phyloP scores from a whole-genome alignment of 768 basidiomycete species.

The Lyophyllum decastes region DNA sequence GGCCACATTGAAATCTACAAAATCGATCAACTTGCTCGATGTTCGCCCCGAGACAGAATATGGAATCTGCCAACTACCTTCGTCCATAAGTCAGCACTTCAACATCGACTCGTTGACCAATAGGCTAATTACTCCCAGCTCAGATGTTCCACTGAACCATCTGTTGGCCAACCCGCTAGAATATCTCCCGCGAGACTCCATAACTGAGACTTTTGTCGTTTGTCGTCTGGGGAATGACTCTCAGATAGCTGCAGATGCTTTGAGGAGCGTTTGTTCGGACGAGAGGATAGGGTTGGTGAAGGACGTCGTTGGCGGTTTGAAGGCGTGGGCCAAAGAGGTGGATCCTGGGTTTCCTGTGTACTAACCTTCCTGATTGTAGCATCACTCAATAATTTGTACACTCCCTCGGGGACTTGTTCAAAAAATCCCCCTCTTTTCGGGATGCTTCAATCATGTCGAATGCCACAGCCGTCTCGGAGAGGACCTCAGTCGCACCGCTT shows the following conservation, averaged over 20 bases:
- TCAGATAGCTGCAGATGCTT: slow-evolving; percentile 76
- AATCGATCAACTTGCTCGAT: slow-evolving; percentile 59
- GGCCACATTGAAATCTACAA: slow-evolving; percentile 29
- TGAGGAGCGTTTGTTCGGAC: slow-evolving; percentile 38
- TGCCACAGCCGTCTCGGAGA: no score
- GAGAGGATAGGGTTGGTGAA: slow-evolving; percentile 37
- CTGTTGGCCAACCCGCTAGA: slow-evolving; percentile 63
- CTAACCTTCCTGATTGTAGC: slow-evolving; percentile 35
- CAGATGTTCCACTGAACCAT: slow-evolving; percentile 69
- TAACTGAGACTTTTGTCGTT: slow-evolving; percentile 54
- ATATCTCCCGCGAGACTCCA: slow-evolving; percentile 30
- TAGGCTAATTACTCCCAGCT: background rate
- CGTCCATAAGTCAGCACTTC: slow-evolving; percentile 61
- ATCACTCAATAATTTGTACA: no score
- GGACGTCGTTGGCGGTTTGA: slow-evolving; percentile 82
- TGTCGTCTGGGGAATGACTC: slow-evolving; percentile 95
- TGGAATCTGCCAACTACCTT: slow-evolving; percentile 81
- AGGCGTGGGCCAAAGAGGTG: slow-evolving; percentile 76
- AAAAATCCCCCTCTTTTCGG: no score
- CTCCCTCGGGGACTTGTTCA: no score
- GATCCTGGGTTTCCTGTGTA: slow-evolving; percentile 83
- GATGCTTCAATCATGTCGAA: no score
- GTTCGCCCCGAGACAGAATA: slow-evolving; percentile 81
- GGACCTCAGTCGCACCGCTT: no score
- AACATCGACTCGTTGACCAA: background rate